Conservation (phyloP, 1,284 basidiomycete genomes). For the Pholiota adiposa region DNA sequence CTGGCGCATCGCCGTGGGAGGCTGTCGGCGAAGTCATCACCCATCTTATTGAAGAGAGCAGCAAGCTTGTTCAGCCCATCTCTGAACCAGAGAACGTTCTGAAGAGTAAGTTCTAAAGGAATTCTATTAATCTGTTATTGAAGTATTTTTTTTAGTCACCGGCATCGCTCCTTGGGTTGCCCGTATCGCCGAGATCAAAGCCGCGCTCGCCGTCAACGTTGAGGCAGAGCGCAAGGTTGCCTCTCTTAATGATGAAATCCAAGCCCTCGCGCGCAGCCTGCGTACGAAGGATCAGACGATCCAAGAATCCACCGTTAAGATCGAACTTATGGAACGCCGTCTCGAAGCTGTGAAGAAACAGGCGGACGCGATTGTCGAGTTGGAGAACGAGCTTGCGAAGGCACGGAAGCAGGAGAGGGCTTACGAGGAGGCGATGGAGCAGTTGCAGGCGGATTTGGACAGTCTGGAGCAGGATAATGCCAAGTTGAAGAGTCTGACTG, state of each 20-base stretch:
- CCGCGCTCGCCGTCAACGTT: slow-evolving; percentile 81
- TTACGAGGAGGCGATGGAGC: slow-evolving; percentile 93
- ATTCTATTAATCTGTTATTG: background rate
- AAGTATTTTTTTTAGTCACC: slow-evolving; percentile 54
- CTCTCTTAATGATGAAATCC: slow-evolving; percentile 88
- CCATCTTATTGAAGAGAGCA: slow-evolving; percentile 73
- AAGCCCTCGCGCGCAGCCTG: slow-evolving; percentile 83
- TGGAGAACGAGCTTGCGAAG: slow-evolving; percentile 83
- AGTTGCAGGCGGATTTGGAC: slow-evolving; percentile 89
- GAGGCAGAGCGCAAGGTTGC: slow-evolving; percentile 90
- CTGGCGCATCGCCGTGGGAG: slow-evolving; percentile 75
- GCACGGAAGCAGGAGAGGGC: slow-evolving; percentile 85
- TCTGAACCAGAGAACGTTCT: slow-evolving; percentile 78
- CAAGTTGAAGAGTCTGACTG: slow-evolving; percentile 73
- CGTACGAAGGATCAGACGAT: slow-evolving; percentile 87
- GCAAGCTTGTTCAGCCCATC: slow-evolving; percentile 70
- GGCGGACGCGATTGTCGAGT: slow-evolving; percentile 80
- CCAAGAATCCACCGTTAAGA: slow-evolving; percentile 90
- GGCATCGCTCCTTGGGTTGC: slow-evolving; percentile 87
- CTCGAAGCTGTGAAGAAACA: slow-evolving; percentile 91
- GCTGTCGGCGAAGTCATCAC: slow-evolving; percentile 72
- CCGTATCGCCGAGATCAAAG: slow-evolving; percentile 88
- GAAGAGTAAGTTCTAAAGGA: slow-evolving; percentile 61
- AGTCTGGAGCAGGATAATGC: slow-evolving; percentile 85
- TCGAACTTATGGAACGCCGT: slow-evolving; percentile 92